Evolutionary conservation across 257 asterid species (phyloP).

Genomic region (Verbena officinalis): DNA sequence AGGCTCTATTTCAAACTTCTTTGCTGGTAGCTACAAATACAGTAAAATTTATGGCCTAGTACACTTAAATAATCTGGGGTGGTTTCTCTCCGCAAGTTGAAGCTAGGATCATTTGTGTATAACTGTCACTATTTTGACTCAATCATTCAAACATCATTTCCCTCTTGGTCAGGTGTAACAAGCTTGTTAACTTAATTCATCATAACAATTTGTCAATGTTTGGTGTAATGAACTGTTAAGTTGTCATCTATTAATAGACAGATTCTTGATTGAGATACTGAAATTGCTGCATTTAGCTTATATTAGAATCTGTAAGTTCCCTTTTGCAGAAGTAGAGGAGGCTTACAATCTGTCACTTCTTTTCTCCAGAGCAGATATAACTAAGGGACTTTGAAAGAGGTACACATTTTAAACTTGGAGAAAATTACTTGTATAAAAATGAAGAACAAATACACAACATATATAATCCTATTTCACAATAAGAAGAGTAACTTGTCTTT

Average conservation of each 20-base stretch:
- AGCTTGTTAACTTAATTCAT: no score
- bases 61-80: neutral
- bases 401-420: neutral
- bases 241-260: neutral
- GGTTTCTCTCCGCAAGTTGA: neutral
- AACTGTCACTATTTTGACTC: neutral
- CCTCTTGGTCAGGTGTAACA: no score
- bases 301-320: no score
- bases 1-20: neutral
- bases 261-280: no score
- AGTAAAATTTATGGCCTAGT: neutral
- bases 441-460: neutral
- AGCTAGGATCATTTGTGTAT: slow-evolving; percentile 8
- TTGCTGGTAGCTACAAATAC: neutral
- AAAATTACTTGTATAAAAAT: neutral
- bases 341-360: no score
- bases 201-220: neutral
- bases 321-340: no score
- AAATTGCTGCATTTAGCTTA: neutral
- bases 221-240: neutral
- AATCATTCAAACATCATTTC: neutral
- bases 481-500: neutral
- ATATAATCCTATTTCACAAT: slow-evolving; percentile 16
- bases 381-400: no score
- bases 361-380: no score